Evolutionary conservation across 192 early-diverging fungal genomes (phyloP).

Genomic region (Linnemannia schmuckeri): DNA sequence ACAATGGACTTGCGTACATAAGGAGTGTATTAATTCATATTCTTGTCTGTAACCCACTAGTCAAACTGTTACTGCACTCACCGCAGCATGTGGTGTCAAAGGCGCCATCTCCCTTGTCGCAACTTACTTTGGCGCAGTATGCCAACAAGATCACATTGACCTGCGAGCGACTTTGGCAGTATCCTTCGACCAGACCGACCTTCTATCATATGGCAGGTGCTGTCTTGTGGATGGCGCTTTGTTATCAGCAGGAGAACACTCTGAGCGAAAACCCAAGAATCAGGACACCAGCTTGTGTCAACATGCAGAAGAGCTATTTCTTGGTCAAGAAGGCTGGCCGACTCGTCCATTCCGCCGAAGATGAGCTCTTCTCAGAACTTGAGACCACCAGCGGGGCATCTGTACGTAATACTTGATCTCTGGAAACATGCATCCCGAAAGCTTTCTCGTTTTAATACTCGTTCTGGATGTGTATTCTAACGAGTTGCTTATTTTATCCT

Average conservation of each 20-base stretch:
- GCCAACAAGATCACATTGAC: slow-evolving; percentile 53
- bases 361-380: slow-evolving; percentile 45
- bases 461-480: background rate
- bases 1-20: background rate
- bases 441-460: background rate
- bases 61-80: slow-evolving; percentile 46
- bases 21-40: background rate
- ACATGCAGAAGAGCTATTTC: slow-evolving; percentile 56
- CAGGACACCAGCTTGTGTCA: slow-evolving; percentile 48
- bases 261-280: slow-evolving; percentile 53
- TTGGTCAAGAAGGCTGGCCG: slow-evolving; percentile 49
- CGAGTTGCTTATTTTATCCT: background rate
- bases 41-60: background rate
- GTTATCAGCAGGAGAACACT: slow-evolving; percentile 56
- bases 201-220: slow-evolving; percentile 45
- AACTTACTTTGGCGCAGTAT: slow-evolving; percentile 30
- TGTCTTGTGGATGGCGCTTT: slow-evolving; percentile 45
- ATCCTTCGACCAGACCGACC: slow-evolving; percentile 34
- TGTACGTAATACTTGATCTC: background rate
- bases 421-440: background rate
- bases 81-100: slow-evolving; percentile 50
- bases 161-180: slow-evolving; percentile 49
- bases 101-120: slow-evolving; percentile 24
- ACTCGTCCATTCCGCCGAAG: slow-evolving; percentile 41
- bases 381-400: slow-evolving; percentile 22